Evolutionary conservation across 2,329 filamentous ascomycete species (phyloP), one percentile per base, ranked within the genome.

Genomic region (Alternaria triticina): DNA sequence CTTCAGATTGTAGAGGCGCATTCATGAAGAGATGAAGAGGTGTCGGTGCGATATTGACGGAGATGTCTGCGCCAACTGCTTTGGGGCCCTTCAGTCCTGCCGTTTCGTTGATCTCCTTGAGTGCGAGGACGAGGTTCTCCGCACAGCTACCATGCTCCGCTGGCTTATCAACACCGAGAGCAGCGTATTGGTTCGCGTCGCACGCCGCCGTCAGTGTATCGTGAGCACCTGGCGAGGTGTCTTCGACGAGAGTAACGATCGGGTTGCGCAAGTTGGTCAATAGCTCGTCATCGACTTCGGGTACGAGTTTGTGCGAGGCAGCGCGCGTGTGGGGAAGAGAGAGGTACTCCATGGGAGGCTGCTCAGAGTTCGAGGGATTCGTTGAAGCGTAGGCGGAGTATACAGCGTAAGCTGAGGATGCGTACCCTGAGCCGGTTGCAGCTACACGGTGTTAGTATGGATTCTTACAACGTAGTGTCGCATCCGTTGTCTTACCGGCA

Each of bases 201-300:
- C 83, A 85, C 4, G 83, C 83, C 5, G 83, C 79, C 22, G 83
- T 83, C 30, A 84, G 66, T 1, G 82, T 84, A 66, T 84, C 83
- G 66, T 85, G 83, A 1, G 79, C 77, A 13, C 82, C 82, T 0
- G 79, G 76, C 6, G 79, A 77, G 0, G 78, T 80, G 68, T 84
- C 83, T 69, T 84, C 83, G 23, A 84, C 59, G 3, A 85, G 64
- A 0, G 81, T 84, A 47, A 85, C 70, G 63, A 85, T 81, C 7
- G 82, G 82, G 36, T 81, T 78, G 62, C 83, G 81, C 2, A 84
- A 72, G 65, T 85, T 85, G 12, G 81, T 81, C 25, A 84, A 73
- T 3, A 84, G 75, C 0, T 76, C 79, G 62, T 83, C 82, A 61
- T 81, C 70, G 61, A 82, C 74, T 59, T 77, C 75, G 0, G 82